A percentile compares a stretch with the other conserved stretches of the same genome.
phyloP scores from a whole-genome alignment of 257 asterid genomes.

The Ballota nigra region DNA sequence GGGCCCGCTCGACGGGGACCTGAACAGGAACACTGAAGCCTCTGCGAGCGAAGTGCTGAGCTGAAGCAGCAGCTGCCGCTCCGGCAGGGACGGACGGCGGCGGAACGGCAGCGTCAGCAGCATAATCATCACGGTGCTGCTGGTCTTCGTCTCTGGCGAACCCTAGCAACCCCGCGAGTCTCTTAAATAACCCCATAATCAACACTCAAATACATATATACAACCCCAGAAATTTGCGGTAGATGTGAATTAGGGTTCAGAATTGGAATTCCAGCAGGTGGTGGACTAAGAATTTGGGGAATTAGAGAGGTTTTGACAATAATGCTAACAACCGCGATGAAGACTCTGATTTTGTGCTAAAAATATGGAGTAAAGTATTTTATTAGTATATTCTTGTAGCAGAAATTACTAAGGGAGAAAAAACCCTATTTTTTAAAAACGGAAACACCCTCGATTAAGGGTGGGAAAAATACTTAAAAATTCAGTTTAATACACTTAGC shows the following conservation, averaged over 20 bases:
- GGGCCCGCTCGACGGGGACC: slow-evolving; percentile 59
- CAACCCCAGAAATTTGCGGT: slow-evolving; percentile 6
- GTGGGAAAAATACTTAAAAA: too few species aligned
- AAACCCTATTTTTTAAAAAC: neutral
- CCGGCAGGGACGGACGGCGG: slow-evolving; percentile 27
- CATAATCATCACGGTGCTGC: slow-evolving; percentile 35
- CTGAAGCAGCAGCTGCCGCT: slow-evolving; percentile 39
- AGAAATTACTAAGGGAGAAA: neutral
- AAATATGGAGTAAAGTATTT: neutral
- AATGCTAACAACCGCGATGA: neutral
- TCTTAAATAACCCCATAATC: slow-evolving; percentile 60
- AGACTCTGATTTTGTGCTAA: neutral
- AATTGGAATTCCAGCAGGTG: slow-evolving; percentile 2
- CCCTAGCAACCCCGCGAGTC: slow-evolving; percentile 58
- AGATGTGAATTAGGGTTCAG: slow-evolving; percentile 21
- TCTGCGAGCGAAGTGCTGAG: slow-evolving; percentile 50
- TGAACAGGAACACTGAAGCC: slow-evolving; percentile 84
- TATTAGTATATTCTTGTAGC: neutral
- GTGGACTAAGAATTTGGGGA: neutral
- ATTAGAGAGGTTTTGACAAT: neutral
- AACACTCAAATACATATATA: slow-evolving; percentile 33
- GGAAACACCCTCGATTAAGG: slow-evolving; percentile 4
- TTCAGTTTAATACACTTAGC: too few species aligned
- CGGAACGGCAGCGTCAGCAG: slow-evolving; percentile 29
- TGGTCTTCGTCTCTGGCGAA: slow-evolving; percentile 53